Evolutionary conservation across 2,329 filamentous ascomycete genomes (phyloP).

Genomic region (Epichloe gansuensis): DNA sequence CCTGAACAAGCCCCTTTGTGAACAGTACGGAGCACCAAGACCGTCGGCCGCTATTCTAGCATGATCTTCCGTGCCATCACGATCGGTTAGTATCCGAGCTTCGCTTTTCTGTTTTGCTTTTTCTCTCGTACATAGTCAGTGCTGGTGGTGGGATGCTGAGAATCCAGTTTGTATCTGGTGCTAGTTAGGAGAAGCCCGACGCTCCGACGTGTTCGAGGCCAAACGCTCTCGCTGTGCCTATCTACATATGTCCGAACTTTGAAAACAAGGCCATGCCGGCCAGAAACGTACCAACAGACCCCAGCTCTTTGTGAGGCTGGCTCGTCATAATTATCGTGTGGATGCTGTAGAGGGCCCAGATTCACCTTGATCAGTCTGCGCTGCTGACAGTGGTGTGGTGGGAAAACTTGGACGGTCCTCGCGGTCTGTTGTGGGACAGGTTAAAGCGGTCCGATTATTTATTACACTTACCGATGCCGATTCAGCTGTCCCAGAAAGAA

Average conservation of each 20-base stretch:
- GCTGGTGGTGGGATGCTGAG: too few relatives aligned
- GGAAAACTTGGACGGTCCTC: constrained; percentile 3
- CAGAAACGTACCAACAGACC: too few relatives aligned
- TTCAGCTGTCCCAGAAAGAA: too few relatives aligned
- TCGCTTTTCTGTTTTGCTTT: not conserved
- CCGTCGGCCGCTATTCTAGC: not conserved
- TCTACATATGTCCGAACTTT: too few relatives aligned
- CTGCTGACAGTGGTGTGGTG: not conserved
- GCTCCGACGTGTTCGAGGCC: too few relatives aligned
- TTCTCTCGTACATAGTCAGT: not conserved
- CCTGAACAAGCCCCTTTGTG: not conserved
- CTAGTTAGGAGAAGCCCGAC: too few relatives aligned
- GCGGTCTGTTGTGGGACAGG: constrained; percentile 3
- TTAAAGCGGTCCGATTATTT: not conserved
- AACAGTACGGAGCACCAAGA: not conserved
- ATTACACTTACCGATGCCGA: not conserved
- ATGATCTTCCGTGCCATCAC: not conserved
- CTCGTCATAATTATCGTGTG: too few relatives aligned
- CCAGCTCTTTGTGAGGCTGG: too few relatives aligned
- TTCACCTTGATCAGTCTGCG: not conserved
- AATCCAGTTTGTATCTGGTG: too few relatives aligned
- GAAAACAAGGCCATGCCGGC: too few relatives aligned
- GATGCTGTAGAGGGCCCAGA: too few relatives aligned
- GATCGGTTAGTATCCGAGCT: constrained; percentile 2
- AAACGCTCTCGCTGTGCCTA: too few relatives aligned